Evolutionary conservation across 164 flowering plant genomes (phyloP).

Genomic region (Vitis vinifera): DNA sequence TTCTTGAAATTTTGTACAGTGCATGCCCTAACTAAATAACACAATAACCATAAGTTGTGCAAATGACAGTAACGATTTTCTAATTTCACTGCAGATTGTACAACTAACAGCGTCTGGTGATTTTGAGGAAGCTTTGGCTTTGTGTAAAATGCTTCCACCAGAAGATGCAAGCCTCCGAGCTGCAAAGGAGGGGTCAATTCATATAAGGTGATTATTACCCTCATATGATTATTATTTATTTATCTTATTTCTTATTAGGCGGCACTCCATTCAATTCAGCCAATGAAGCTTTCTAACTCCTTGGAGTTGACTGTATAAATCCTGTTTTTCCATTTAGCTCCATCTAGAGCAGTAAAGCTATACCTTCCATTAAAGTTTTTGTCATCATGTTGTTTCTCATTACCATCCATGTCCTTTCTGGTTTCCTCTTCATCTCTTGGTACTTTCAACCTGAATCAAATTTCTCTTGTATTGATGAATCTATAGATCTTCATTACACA

Average conservation of each 20-base stretch:
- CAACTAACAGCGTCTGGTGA: conserved; percentile 96
- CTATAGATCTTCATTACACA: no score
- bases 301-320: no score
- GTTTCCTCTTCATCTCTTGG: no score
- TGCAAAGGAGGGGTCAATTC: conserved; percentile 91
- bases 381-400: no score
- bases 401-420: no score
- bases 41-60: not conserved
- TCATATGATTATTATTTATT: not conserved
- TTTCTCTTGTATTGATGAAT: no score
- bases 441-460: no score
- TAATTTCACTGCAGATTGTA: conserved; percentile 64
- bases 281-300: no score
- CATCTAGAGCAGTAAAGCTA: no score
- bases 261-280: not conserved
- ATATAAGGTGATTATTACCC: conserved; percentile 57
- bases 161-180: conserved; percentile 94
- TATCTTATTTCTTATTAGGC: not conserved
- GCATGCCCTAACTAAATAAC: not conserved
- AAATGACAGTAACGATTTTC: not conserved
- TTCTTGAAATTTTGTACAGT: not conserved
- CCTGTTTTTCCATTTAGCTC: no score
- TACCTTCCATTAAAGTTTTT: no score
- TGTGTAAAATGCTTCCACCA: conserved; percentile 94
- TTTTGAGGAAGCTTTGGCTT: conserved; percentile 95